Evolutionary conservation across 225 moss, liverwort and hornwort genomes (phyloP), one percentile per base, ranked within the genome.

Genomic region (Asterella californica): DNA sequence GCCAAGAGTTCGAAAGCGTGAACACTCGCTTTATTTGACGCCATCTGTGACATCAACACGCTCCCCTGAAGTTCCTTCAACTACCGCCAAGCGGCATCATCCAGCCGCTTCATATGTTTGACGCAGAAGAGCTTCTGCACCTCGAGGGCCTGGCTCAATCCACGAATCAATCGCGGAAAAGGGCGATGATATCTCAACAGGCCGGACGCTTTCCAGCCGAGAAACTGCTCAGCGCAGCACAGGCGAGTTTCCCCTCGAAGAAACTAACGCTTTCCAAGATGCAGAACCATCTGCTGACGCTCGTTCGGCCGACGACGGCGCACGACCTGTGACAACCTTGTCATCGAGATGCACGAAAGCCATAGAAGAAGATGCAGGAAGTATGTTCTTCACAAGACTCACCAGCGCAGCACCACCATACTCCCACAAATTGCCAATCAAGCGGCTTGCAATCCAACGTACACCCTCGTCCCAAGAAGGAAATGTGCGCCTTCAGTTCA

Each of bases 1-100:
- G 79, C 70, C 61, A 57, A 66, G 15, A 85, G 82, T 70, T 85
- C 79, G 5, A 82, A 2, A 38, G 70, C 52, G 47, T 71, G 62
- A 27, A 47, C 29, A 45, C 47, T 65, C 47, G 64, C 45, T 45
- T 65, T 78, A 42, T 47, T 64, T 65, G 47, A 63, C 17, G 78
- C 78, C 78, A 78, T 76, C 34, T 76, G 22, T 29, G 42, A 64
- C 27, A 48, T 18, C 63, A 19, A 48, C 6, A 45, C 32, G 42
- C 38, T n/a, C 38, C 22, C 46, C 19, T 24, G 48, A 46, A 57
- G 37, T 52, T 36, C 12, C 25, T 37, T 36, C 25, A 59, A 38
- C 36, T 76, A 18, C 59, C 59, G 22, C 59, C 75, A 76, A 42
- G 42, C 59, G 37, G 34, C 0, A 59, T 52, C 27, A 18, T 49